phyloP scores from a whole-genome alignment of 2,329 filamentous ascomycete genomes.

The Alternaria atra region DNA sequence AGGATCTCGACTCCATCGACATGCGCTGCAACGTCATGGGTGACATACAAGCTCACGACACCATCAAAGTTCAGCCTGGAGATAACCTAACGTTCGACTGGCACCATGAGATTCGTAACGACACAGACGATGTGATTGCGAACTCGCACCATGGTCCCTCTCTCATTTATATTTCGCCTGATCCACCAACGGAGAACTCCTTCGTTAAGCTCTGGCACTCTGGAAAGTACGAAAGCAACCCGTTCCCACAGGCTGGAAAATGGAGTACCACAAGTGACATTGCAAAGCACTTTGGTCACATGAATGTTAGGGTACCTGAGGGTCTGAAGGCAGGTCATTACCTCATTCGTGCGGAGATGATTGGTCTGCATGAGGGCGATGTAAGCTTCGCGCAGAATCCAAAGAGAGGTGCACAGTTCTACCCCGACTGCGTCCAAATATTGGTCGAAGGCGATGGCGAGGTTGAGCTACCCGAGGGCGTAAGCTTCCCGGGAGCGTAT shows the following conservation, averaged over 20 bases:
- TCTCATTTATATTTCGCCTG: conserved; percentile 53
- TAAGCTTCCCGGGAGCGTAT: conserved; percentile 57
- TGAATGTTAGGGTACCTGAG: conserved; percentile 45
- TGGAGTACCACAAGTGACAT: conserved; percentile 43
- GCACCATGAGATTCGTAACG: conserved; percentile 51
- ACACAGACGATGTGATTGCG: conserved; percentile 47
- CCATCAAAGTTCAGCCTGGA: conserved; percentile 48
- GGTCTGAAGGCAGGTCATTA: conserved; percentile 53
- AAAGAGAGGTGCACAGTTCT: conserved; percentile 51
- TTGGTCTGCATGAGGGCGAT: conserved; percentile 54
- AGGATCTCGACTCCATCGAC: conserved; percentile 51
- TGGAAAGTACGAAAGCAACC: conserved; percentile 45
- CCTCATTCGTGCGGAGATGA: conserved; percentile 55
- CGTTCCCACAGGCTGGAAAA: conserved; percentile 47
- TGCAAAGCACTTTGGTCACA: conserved; percentile 32
- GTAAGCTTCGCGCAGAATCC: conserved; percentile 39
- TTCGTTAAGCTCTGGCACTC: conserved; percentile 55
- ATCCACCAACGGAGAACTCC: conserved; percentile 49
- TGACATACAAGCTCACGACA: conserved; percentile 48
- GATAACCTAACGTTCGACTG: conserved; percentile 54
- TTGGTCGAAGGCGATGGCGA: conserved; percentile 46
- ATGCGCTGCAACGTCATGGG: conserved; percentile 54
- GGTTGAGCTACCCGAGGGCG: conserved; percentile 47
- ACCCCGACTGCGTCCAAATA: conserved; percentile 55
- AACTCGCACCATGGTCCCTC: conserved; percentile 44